Evolutionary conservation across 805 yeast species (phyloP).

Genomic region (Myxozyma neotropica): DNA sequence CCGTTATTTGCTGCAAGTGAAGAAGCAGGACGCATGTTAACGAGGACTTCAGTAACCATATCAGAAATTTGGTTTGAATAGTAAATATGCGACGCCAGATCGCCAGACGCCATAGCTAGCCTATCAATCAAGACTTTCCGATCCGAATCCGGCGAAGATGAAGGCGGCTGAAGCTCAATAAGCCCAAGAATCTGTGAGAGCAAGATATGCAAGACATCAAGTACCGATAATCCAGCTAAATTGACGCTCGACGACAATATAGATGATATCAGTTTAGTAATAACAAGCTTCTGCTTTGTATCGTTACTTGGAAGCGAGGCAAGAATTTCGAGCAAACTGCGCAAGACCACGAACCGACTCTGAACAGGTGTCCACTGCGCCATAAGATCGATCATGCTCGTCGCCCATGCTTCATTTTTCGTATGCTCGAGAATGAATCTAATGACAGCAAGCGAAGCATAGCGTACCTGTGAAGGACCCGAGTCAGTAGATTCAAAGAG

Average conservation of each 20-base stretch:
- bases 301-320: slow-evolving; percentile 28
- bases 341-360: slow-evolving; percentile 64
- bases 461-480: slow-evolving; percentile 56
- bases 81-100: slow-evolving; percentile 74
- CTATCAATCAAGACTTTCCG: slow-evolving; percentile 44
- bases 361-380: slow-evolving; percentile 82
- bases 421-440: slow-evolving; percentile 46
- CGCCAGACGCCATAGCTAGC: slow-evolving; percentile 63
- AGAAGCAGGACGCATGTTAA: slow-evolving; percentile 34
- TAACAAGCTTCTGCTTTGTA: slow-evolving; percentile 43
- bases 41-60: slow-evolving; percentile 65
- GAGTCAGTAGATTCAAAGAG: slow-evolving; percentile 60
- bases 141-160: neutral
- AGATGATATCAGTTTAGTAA: slow-evolving; percentile 54
- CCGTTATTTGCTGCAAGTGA: neutral
- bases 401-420: slow-evolving; percentile 52
- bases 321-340: slow-evolving; percentile 40
- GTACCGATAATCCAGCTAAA: slow-evolving; percentile 82
- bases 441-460: slow-evolving; percentile 58
- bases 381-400: slow-evolving; percentile 60
- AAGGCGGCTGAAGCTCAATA: slow-evolving; percentile 38
- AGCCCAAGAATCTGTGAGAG: slow-evolving; percentile 41
- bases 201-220: slow-evolving; percentile 55
- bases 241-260: slow-evolving; percentile 76
- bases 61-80: slow-evolving; percentile 87